Evolutionary conservation across 2,329 filamentous ascomycete genomes (phyloP).

Genomic region (Phialophora expanda): DNA sequence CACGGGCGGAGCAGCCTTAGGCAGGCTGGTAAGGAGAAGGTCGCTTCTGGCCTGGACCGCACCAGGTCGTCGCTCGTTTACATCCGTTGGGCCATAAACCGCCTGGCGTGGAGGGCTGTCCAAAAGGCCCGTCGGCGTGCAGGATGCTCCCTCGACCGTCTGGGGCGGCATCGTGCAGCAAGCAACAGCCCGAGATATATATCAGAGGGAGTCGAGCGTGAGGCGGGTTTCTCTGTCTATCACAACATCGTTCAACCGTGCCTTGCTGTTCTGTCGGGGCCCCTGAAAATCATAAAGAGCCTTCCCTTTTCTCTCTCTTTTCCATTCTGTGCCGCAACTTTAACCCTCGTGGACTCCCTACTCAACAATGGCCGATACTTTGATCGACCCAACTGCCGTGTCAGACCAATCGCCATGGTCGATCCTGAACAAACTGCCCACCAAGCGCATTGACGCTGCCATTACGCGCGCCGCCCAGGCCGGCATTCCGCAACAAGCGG

Average conservation of each 20-base stretch:
- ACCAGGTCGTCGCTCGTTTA: background rate
- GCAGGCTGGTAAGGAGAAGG: background rate
- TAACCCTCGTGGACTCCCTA: background rate
- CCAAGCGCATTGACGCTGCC: conserved; percentile 2
- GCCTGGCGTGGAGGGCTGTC: background rate
- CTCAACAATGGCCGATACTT: conserved; percentile 7
- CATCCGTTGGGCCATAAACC: background rate
- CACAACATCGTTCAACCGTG: background rate
- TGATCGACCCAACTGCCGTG: background rate
- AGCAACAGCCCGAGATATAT: background rate
- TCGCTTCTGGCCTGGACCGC: background rate
- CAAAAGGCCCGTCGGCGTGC: background rate
- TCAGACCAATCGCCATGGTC: background rate
- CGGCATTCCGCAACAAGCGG: background rate
- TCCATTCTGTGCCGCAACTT: too few relatives aligned
- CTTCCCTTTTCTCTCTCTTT: background rate
- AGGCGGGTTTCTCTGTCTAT: background rate
- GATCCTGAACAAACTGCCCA: conserved; percentile 1
- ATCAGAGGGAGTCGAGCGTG: background rate
- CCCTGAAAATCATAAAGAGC: background rate
- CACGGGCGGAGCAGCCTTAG: background rate
- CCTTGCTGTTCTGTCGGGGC: background rate
- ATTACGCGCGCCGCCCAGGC: conserved; percentile 5
- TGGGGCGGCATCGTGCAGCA: too few relatives aligned
- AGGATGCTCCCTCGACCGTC: background rate